Base-by-base conservation (phyloP, 345 rosid genomes). In the Rhizophora mangle region DNA sequence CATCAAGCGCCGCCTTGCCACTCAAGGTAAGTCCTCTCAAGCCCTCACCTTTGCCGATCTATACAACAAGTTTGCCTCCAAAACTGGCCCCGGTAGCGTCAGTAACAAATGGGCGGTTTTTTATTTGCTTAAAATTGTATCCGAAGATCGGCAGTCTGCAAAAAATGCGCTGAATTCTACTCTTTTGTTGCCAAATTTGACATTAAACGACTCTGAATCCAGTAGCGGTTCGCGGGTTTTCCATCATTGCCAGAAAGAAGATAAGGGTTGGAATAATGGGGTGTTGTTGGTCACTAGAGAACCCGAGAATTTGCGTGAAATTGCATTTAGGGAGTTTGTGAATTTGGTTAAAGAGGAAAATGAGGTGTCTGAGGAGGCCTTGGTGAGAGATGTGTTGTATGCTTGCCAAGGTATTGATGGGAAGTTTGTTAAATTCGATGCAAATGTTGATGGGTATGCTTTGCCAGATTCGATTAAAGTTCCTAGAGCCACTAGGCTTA, bases 331-430 rank as follows among this genome's bases (percentile, higher is more conserved):
- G 85, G 97, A 89, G 84, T 92, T 80, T 69, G 85, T 71, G 4
- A 74, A 76, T 83, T 72, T 92, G 81, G 82, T 92, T 43, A 89
- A 76, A 76, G 92, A 92, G 74, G 99, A 92, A 82, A 92, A 82
- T 73, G 97, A 88, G 74, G 99, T 90, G 56, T 85, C 88, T 1
- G 96, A 95, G 81, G 97, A 88, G 85, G 87, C 82, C 65, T 68
- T 94, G 59, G 95, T 92, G 29, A 90, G 94, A 73, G 99, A 95
- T 80, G 92, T 95, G 68, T 75, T 95, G 83, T 92, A 92, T 56
- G 93, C 89, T 74, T 87, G 91, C 51, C 99, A 95, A 77, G 99
- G 98, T 7, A 89, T 95, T 74, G 96, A 95, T 80, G 99, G 99
- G 29, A 95, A 85, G 67, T 85, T 81, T 66, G 92, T 92, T 56